Evolutionary conservation across 1,284 basidiomycete species (phyloP), one percentile per base, ranked within the genome.

Genomic region (Ustanciosporium gigantosporum): DNA sequence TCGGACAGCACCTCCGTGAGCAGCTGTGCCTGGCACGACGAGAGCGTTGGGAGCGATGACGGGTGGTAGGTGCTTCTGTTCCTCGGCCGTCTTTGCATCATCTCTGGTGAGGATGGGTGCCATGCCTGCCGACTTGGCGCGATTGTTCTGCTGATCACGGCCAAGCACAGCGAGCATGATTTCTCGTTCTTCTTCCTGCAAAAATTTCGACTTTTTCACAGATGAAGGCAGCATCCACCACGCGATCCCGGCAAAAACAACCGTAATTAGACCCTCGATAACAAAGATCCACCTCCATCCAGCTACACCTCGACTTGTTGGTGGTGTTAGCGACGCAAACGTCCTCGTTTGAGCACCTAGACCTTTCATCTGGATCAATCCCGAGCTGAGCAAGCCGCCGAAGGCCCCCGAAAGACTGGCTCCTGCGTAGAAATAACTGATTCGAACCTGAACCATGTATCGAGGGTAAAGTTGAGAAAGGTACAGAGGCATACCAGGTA

Each of bases 191-290:
- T 76, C 46, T 39, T 82, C 81, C 0, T 81, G 82, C 16, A 86
- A 77, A 81, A 84, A 57, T 19, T 47, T 83, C 1, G 84, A 83
- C 40, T 82, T 80, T 46, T 83, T 79, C 2, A 84, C 82, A 82
- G 83, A 85, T 2, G 82, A 82, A 5, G 84, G 85, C 2, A 85
- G 82, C 34, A 83, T 60, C 53, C 82, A 84, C 70, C 84, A 85
- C 3, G 83, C 83, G 7, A 77, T 42, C 14, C 83, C 40, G 0
- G 84, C 82, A 23, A 84, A 66, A 0, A 77, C 75, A 6, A 82
- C 77, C 3, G 84, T 86, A 22, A 85, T 51, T 19, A 82, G 57
- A 5, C 85, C 85, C 73, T 86, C 85, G 2, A 86, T 66, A 44
- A 85, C 84, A 68, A 86, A 86, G 25, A 86, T 85, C 85, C 83